Base-by-base conservation (phyloP, 2,329 filamentous ascomycete species). In the Fusarium newnesense region DNA sequence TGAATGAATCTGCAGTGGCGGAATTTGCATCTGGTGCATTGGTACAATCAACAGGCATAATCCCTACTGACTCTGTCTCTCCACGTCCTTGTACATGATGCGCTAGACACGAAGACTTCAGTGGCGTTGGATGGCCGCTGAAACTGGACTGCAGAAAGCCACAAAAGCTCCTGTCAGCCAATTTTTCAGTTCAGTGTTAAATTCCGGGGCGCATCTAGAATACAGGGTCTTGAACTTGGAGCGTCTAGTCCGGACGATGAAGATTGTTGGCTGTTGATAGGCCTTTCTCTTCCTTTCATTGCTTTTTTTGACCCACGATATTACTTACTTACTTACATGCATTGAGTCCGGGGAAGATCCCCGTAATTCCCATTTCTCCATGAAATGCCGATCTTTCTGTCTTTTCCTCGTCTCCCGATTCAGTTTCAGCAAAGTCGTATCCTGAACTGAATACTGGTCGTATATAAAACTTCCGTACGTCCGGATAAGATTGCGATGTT, bases 1-100 rank as follows among this genome's bases (percentile, higher is more conserved):
- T 19, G 26, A 36, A 28, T 34, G 54, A 60, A 61, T 66, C 67
- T 70, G 30, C 44, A 69, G 39, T 42, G 39, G 40, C 47, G 59
- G 59, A 43, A 34, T 30, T 36, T 56, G 34, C 57, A 62, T 64
- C 61, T 32, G 56, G 57, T 52, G 44, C 36, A 34, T 60, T 54
- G 58, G 47, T 60, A 34, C 18, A 56, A 19, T 16, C 16, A 46
- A 26, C 60, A 66, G 40, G 63, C 47, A 53, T 63, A 15, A 56
- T 56, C 47, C 63, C 36, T 66, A 46, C 50, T 54, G 34, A 40
- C 47, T 37, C 40, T 28, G 16, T 56, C 42, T 24, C 16, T 36
- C 57, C 43, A 61, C 7, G 36, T 28, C n/a, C 37, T 19, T 62
- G 60, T 40, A 28, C 34, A 28, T 32, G 40, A 44, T 44, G 39